phyloP scores from a whole-genome alignment of 140 eudicot genomes.

The Artemisia princeps region DNA sequence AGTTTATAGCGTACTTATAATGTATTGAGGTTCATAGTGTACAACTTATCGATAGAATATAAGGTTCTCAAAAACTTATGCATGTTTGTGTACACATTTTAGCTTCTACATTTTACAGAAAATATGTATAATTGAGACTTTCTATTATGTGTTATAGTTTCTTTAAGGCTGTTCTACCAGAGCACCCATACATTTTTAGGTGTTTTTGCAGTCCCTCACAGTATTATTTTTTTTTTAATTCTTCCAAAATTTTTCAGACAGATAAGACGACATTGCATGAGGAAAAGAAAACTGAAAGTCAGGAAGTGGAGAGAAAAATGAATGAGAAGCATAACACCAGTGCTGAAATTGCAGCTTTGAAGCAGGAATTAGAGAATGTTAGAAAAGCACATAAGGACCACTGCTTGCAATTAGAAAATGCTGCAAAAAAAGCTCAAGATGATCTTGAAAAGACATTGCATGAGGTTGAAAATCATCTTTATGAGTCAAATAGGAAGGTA shows the following conservation, averaged over 20 bases:
- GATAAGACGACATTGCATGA: constrained; percentile 38
- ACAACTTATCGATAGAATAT: too few relatives aligned
- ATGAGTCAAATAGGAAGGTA: constrained; percentile 40
- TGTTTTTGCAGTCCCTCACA: neutral
- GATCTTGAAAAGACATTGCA: constrained; percentile 46
- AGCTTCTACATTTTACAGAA: neutral
- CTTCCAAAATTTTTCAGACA: constrained; percentile 25
- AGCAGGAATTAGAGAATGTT: constrained; percentile 45
- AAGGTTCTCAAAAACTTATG: too few relatives aligned
- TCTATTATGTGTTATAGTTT: neutral
- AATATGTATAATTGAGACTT: constrained; percentile 2
- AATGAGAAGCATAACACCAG: constrained; percentile 41
- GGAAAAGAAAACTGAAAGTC: constrained; percentile 39
- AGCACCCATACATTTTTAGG: neutral
- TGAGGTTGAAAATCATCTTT: constrained; percentile 36
- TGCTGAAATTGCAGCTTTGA: constrained; percentile 40
- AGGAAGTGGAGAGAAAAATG: constrained; percentile 27
- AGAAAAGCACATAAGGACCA: constrained; percentile 40
- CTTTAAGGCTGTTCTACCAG: neutral
- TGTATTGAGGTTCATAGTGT: too few relatives aligned
- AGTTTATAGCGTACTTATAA: too few relatives aligned
- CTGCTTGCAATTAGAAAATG: constrained; percentile 37
- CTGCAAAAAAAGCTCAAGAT: constrained; percentile 42
- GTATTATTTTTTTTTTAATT: neutral
- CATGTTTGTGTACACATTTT: neutral